Evolutionary conservation across 2,329 filamentous ascomycete genomes (phyloP), one percentile per base, ranked within the genome.

Genomic region (Fusarium tjaetaba): DNA sequence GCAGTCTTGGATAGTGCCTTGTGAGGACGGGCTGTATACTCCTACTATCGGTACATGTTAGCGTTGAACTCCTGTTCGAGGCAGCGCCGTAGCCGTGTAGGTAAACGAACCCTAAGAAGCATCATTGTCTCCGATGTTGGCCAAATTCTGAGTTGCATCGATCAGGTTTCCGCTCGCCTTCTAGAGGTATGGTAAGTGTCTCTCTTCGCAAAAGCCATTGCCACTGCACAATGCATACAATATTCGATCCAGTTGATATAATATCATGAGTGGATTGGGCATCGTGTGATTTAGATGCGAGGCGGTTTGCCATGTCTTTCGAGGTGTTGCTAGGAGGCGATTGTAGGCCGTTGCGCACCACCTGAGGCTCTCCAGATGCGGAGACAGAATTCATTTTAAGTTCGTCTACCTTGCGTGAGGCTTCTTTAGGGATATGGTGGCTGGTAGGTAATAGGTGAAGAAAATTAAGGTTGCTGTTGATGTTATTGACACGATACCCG

Each of bases 91-190:
- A 48, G 28, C 22, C 5, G 41, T 14, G 39, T 26, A 30, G n/a
- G 11, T 16, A 30, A 22, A 20, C 46, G 39, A 55, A 71, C 69
- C 53, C 69, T 71, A 71, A 56, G 62, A 53, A 71, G 52, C 42
- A 55, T 49, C 45, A 5, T 46, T 28, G 22, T n/a, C 26, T 51
- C 28, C 20, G 22, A 46, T 39, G 10, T 20, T 20, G n/a, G 36
- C 28, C 61, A 58, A 42, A 30, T 26, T 26, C 20, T 41, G 11
- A 22, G 30, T n/a, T n/a, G 20, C 8, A 28, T 43, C 28, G 16
- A 11, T 26, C 41, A 46, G 24, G 24, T 32, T 16, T 26, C 22
- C 15, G 22, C 22, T 53, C 10, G 49, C 20, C 45, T 69, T 46
- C 39, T 69, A 43, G 15, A n/a, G 28, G 39, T 16, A 28, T 18